phyloP scores from a whole-genome alignment of 2,329 filamentous ascomycete genomes.

The Stromatinia cepivora region DNA sequence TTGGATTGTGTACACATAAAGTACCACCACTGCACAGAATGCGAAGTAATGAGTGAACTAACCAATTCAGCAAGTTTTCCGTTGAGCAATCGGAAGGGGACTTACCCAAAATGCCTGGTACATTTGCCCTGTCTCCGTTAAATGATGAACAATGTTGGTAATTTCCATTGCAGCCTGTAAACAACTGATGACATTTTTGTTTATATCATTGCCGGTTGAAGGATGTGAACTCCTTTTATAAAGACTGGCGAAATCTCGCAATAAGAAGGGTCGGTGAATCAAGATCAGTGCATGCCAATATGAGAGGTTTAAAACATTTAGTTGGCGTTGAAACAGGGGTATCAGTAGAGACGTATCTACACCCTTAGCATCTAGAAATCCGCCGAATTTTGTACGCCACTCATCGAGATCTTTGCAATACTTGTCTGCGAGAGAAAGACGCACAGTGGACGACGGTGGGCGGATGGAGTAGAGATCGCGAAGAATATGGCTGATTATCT shows the following conservation, averaged over 20 bases:
- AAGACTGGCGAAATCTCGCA: slow-evolving; percentile 39
- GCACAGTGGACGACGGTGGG: slow-evolving; percentile 35
- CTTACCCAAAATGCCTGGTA: slow-evolving; percentile 47
- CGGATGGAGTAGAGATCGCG: slow-evolving; percentile 48
- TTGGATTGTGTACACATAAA: slow-evolving; percentile 50
- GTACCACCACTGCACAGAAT: slow-evolving; percentile 48
- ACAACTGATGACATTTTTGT: slow-evolving; percentile 41
- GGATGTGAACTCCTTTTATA: slow-evolving; percentile 22
- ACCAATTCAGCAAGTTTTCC: not conserved
- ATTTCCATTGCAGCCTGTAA: slow-evolving; percentile 46
- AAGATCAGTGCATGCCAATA: slow-evolving; percentile 43
- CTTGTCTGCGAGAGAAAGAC: slow-evolving; percentile 44
- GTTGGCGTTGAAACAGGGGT: slow-evolving; percentile 50
- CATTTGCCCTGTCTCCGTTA: slow-evolving; percentile 43
- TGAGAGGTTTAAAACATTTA: slow-evolving; percentile 42
- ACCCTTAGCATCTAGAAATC: slow-evolving; percentile 47
- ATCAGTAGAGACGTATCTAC: slow-evolving; percentile 48
- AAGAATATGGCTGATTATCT: slow-evolving; percentile 47
- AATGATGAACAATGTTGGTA: slow-evolving; percentile 44
- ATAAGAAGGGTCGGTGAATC: slow-evolving; percentile 40
- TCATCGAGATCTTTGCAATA: slow-evolving; percentile 46
- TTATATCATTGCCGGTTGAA: slow-evolving; percentile 27
- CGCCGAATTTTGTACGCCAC: slow-evolving; percentile 50
- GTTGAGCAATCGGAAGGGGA: not conserved
- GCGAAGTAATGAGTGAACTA: slow-evolving; percentile 47